Conservation (phyloP, 2,329 filamentous ascomycete species). For the Ascocoryne sarcoides region DNA sequence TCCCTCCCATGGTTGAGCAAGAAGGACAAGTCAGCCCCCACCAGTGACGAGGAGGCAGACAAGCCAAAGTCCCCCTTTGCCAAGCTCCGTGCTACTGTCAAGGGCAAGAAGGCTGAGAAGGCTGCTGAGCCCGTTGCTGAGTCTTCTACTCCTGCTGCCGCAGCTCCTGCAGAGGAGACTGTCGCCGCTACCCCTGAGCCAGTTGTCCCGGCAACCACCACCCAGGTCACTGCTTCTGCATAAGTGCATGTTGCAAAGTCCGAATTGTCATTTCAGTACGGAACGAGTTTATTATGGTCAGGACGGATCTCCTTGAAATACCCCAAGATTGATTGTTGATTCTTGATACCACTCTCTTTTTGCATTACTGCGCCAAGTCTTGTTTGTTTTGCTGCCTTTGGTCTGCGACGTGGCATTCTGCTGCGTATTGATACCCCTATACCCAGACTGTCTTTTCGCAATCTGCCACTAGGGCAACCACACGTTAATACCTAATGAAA, state of each 20-base stretch:
- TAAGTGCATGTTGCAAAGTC: conserved; percentile 15
- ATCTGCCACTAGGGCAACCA: conserved; percentile 31
- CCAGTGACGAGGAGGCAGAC: conserved; percentile 37
- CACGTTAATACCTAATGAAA: conserved; percentile 31
- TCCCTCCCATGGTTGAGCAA: conserved; percentile 52
- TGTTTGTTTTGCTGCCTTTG: conserved; percentile 20
- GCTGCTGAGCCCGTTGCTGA: conserved; percentile 40
- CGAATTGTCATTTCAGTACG: conserved; percentile 10
- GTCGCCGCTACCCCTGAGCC: conserved; percentile 16
- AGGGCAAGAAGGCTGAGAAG: conserved; percentile 29
- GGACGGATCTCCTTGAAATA: conserved; percentile 31
- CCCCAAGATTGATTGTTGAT: conserved; percentile 29
- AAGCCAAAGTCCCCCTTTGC: conserved; percentile 29
- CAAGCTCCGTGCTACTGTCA: conserved; percentile 30
- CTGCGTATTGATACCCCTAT: conserved; percentile 33
- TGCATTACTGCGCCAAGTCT: conserved; percentile 24
- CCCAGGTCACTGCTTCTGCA: conserved; percentile 27
- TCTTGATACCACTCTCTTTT: conserved; percentile 31
- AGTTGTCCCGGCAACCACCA: conserved; percentile 15
- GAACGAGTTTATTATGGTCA: conserved; percentile 26
- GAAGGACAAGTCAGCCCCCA: conserved; percentile 42
- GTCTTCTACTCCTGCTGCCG: conserved; percentile 34
- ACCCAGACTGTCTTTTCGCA: conserved; percentile 31
- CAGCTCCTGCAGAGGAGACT: conserved; percentile 23
- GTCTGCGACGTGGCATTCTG: conserved; percentile 23